Conservation (phyloP, 192 early-diverging fungal genomes). For the Coemansia sp. region DNA sequence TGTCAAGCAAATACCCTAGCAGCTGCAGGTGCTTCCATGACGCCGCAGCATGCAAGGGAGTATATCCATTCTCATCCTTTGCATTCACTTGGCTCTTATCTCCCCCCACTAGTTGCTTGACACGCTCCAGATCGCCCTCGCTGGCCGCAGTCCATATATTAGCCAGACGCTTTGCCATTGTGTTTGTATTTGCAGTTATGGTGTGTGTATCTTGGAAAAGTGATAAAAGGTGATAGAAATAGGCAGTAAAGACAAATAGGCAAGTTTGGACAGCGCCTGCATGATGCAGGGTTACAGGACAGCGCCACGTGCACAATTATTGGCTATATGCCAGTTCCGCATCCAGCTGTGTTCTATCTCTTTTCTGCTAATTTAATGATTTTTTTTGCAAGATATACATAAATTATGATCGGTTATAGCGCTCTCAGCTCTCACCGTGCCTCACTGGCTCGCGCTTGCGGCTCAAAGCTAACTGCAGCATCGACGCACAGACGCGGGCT, state of each 20-base stretch:
- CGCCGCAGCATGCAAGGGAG: constrained; percentile 74
- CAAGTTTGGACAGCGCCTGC: not conserved
- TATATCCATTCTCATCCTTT: constrained; percentile 80
- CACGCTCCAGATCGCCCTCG: constrained; percentile 63
- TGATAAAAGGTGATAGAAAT: not conserved
- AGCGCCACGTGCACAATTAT: not conserved
- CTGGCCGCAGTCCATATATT: constrained; percentile 73
- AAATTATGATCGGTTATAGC: constrained; percentile 2
- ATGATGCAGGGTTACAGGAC: constrained; percentile 1
- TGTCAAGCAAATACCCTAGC: constrained; percentile 64
- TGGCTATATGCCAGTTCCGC: not conserved
- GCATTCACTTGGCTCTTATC: constrained; percentile 60
- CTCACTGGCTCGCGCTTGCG: not conserved
- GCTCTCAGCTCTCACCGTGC: not conserved
- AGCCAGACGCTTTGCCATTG: constrained; percentile 22
- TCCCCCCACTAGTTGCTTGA: constrained; percentile 57
- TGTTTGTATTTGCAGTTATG: not conserved
- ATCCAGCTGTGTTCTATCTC: not conserved
- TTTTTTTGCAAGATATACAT: not conserved
- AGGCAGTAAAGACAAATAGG: not conserved
- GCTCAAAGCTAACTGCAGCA: not conserved
- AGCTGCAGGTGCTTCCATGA: constrained; percentile 72
- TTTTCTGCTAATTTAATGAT: not conserved
- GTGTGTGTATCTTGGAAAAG: not conserved
- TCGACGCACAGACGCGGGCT: constrained; percentile 16